Evolutionary conservation across 176 grass and related monocot genomes (phyloP), one percentile per base, ranked within the genome.

Genomic region (Pontederia paniculata): DNA sequence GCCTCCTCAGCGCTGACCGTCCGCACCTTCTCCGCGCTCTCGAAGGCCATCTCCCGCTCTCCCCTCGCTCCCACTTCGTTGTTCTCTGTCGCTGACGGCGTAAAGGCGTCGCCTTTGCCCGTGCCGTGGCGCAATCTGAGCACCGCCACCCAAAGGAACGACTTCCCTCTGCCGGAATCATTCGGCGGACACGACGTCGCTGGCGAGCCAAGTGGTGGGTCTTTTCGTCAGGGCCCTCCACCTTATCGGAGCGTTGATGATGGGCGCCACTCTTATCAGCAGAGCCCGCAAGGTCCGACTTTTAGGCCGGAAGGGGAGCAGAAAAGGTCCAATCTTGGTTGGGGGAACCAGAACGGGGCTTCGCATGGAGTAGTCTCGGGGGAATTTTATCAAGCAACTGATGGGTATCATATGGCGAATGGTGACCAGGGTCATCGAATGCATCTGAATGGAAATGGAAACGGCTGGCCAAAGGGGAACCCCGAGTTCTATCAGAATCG

Each of bases 81-180:
- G 7, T 0, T n/a, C 19, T 64, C 21, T 44, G 9, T 45, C n/a
- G 43, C 18, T 2, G 9, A 17, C 4, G 43, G 10, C 8, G 12
- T 20, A 12, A 64, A 64, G 45, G 61, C 61, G 20, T 16, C 49
- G 8, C 28, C 31, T 21, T 48, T 28, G 4, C 8, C 20, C 63
- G 10, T 11, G 2, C 22, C 5, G 10, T 67, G 16, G 4, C 64
- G 50, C 10, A 28, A 16, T 48, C 17, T 67, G 1, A 67, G 64
- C 50, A 67, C 17, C 2, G 49, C 64, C 28, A 37, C 31, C 10
- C 64, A 67, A 53, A 53, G 17, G 28, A 67, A 42, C 28, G 64
- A 67, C 5, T 54, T 22, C 49, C 5, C 25, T 37, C 28, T 37
- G 4, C 48, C 49, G 8, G 63, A 51, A 9, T 42, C 11, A 9